Base-by-base conservation (phyloP, 2,329 filamentous ascomycete species). In the Stylonectria norvegica region DNA sequence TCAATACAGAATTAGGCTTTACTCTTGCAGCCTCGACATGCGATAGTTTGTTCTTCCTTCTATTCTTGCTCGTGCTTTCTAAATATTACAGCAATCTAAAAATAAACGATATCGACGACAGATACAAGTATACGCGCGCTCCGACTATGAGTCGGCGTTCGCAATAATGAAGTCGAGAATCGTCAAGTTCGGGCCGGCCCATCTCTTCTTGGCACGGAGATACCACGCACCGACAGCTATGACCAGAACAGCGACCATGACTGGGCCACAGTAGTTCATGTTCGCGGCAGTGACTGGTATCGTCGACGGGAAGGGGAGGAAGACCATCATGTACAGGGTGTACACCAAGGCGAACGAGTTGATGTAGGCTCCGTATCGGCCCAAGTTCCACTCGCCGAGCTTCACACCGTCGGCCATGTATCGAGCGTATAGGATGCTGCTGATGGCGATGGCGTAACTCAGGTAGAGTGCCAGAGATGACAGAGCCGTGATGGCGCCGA, bases 241-340 rank as follows among this genome's bases (percentile, higher is more conserved):
- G 2, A 31, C 31, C 5, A 56, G 30, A 3, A 56, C 53, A 0
- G 43, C 38, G 4, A 50, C 47, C 53, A 56, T 56, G 22, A 56
- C 53, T 0, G 50, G 53, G 0, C 53, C 53, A 10, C 53, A 56
- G 28, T 56, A 56, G 11, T 56, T 56, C 53, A 56, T 56, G 17
- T 48, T 50, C 1, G 45, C 35, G 1, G 35, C 46, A 5, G 52
- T 56, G 3, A 56, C 52, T 1, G 53, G 53, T 4, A 56, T 11
- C 0, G 50, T 45, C 2, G 53, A 56, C 2, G 52, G 52, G 36
- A 56, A 56, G 6, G 52, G 53, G 10, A 56, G 52, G 34, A 56
- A 56, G 9, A 56, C 32, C 4, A 56, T 56, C 5, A 56, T 42
- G 2, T 56, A 56, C 1, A 56, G 31, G 5, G 53, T 56, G 12